Percentiles rank a stretch among this genome's conserved stretches.
phyloP scores from a whole-genome alignment of 1,284 basidiomycete species.

The Ceratorhiza oryzae-sativae region DNA sequence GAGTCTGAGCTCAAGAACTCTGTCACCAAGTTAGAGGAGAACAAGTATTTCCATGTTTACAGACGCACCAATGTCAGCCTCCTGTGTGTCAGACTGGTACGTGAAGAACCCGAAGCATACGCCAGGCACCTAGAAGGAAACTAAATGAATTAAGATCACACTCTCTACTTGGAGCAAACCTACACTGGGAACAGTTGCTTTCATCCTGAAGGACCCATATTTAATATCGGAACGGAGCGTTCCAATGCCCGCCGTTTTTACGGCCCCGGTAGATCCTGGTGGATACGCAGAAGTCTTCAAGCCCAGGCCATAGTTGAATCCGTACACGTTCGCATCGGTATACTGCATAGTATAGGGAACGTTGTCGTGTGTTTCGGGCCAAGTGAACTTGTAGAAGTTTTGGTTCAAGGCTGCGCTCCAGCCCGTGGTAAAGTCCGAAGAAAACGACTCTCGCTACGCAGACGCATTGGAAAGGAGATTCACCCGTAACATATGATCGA shows the following conservation, averaged over 20 bases:
- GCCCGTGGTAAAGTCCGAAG: slow-evolving; percentile 40
- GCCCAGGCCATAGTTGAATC: slow-evolving; percentile 42
- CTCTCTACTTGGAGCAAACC: not conserved
- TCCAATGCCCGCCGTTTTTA: slow-evolving; percentile 42
- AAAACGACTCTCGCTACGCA: slow-evolving; percentile 39
- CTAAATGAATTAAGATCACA: not conserved
- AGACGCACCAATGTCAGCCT: slow-evolving; percentile 39
- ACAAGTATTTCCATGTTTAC: not conserved
- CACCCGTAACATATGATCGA: not conserved
- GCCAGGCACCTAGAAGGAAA: slow-evolving; percentile 38
- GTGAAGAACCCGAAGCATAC: slow-evolving; percentile 43
- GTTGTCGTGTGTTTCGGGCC: slow-evolving; percentile 14
- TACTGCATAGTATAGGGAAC: slow-evolving; percentile 30
- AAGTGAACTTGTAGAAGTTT: slow-evolving; percentile 2
- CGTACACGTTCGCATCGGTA: slow-evolving; percentile 33
- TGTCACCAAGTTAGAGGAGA: not conserved
- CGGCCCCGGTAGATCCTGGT: slow-evolving; percentile 31
- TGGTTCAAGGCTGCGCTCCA: slow-evolving; percentile 2
- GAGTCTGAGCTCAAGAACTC: slow-evolving; percentile 43
- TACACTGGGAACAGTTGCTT: slow-evolving; percentile 42
- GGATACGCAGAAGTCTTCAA: slow-evolving; percentile 42
- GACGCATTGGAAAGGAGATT: not conserved
- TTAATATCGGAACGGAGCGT: slow-evolving; percentile 39
- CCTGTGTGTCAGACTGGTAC: slow-evolving; percentile 33
- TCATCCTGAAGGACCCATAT: slow-evolving; percentile 44